Conservation (phyloP, 768 basidiomycete species). For the Harrya chromipes region DNA sequence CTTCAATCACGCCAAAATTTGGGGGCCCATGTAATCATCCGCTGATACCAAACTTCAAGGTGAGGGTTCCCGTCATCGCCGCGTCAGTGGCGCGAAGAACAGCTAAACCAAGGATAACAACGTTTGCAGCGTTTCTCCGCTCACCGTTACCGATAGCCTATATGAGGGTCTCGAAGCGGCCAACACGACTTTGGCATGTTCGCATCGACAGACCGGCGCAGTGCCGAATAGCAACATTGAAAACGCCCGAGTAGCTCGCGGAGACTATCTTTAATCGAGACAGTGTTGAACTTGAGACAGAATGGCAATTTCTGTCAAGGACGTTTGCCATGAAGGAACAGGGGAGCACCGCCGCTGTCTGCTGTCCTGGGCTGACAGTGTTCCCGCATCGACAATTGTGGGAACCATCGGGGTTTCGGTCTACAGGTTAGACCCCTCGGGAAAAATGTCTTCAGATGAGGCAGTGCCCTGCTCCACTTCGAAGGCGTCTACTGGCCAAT, state of each 20-base stretch:
- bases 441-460: no score
- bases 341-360: neutral
- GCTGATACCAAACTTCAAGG: neutral
- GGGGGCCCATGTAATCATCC: neutral
- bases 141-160: neutral
- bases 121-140: neutral
- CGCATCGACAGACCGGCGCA: neutral
- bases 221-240: neutral
- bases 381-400: neutral
- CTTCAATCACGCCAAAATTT: no score
- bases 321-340: neutral
- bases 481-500: no score
- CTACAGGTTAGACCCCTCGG: no score
- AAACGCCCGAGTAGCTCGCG: neutral
- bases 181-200: neutral
- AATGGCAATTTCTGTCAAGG: conserved; percentile 2
- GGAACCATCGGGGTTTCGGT: neutral
- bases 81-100: neutral
- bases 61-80: neutral
- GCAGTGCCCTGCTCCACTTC: no score
- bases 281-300: neutral
- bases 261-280: neutral
- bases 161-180: neutral
- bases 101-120: neutral
- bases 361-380: no score